phyloP scores from a whole-genome alignment of 306 rosid genomes.

The Arachis stenosperma region DNA sequence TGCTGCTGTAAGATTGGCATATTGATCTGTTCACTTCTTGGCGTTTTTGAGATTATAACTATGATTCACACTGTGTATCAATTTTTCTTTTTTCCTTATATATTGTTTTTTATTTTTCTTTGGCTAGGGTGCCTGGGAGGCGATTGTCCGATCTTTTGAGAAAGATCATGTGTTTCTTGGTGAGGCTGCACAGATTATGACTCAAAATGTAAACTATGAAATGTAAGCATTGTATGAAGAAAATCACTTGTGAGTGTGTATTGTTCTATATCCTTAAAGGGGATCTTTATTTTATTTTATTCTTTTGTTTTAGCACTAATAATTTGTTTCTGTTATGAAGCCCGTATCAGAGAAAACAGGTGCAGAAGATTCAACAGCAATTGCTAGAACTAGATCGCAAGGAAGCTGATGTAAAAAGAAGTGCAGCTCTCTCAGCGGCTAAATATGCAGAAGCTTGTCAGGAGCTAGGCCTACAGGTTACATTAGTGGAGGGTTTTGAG shows the following conservation, averaged over 20 bases:
- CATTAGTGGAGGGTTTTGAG: constrained; percentile 22
- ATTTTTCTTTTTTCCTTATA: not conserved
- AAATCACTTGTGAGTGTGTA: not conserved
- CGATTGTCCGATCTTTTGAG: constrained; percentile 69
- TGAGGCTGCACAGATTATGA: constrained; percentile 87
- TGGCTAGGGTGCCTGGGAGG: constrained; percentile 89
- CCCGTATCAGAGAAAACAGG: constrained; percentile 90
- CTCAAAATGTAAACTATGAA: constrained; percentile 89
- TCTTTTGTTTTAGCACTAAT: constrained; percentile 15
- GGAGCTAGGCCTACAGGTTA: constrained; percentile 96
- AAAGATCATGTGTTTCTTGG: constrained; percentile 93
- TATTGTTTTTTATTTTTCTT: not conserved
- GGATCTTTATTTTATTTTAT: not conserved
- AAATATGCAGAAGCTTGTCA: constrained; percentile 94
- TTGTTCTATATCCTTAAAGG: constrained; percentile 15
- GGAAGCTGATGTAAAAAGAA: constrained; percentile 91
- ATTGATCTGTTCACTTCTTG: not conserved
- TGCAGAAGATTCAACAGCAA: constrained; percentile 96
- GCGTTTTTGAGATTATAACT: not conserved
- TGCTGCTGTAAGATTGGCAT: constrained; percentile 65
- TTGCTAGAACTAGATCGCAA: constrained; percentile 88
- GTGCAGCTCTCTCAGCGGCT: constrained; percentile 73
- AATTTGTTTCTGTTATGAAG: constrained; percentile 48
- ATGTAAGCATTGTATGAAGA: constrained; percentile 60
- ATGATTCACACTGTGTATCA: not conserved